Evolutionary conservation across 2,329 filamentous ascomycete genomes (phyloP).

Genomic region (Ceratocystiopsis sp.): DNA sequence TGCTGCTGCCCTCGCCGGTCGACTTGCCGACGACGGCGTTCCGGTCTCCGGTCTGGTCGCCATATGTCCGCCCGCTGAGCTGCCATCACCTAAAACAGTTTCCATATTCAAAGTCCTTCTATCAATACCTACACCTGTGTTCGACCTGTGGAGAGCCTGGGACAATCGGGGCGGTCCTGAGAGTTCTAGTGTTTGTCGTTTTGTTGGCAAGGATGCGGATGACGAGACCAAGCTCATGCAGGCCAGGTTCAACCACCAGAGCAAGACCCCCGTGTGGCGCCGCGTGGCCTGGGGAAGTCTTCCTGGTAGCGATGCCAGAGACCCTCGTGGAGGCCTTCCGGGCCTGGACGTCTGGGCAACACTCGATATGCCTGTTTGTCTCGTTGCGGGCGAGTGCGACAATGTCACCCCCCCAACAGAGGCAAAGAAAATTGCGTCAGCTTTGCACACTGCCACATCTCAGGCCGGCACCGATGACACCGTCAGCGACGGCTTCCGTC

Average conservation of each 20-base stretch:
- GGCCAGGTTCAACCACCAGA: constrained; percentile 64
- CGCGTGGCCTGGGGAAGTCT: constrained; percentile 62
- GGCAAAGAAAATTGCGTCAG: constrained; percentile 18
- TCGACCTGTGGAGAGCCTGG: constrained; percentile 60
- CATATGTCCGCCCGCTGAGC: constrained; percentile 60
- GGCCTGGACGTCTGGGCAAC: constrained; percentile 54
- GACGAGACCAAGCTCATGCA: constrained; percentile 50
- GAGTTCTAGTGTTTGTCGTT: constrained; percentile 63
- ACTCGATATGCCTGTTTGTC: constrained; percentile 55
- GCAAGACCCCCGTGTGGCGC: constrained; percentile 64
- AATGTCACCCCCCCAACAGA: constrained; percentile 36
- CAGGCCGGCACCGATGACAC: constrained; percentile 17
- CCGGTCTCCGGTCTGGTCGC: constrained; percentile 46
- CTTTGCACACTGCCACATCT: neutral
- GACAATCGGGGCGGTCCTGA: constrained; percentile 63
- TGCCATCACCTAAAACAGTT: constrained; percentile 24
- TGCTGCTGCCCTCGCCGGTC: constrained; percentile 49
- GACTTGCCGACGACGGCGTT: constrained; percentile 17
- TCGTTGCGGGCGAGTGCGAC: constrained; percentile 66
- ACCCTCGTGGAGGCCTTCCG: constrained; percentile 46
- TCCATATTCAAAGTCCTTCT: constrained; percentile 37
- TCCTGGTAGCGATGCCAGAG: constrained; percentile 37
- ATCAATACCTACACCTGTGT: constrained; percentile 52
- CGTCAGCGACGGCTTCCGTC: constrained; percentile 20
- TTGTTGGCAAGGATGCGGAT: constrained; percentile 53